phyloP scores from a whole-genome alignment of 495 filamentous ascomycete species.

The Daldinia concentrica region DNA sequence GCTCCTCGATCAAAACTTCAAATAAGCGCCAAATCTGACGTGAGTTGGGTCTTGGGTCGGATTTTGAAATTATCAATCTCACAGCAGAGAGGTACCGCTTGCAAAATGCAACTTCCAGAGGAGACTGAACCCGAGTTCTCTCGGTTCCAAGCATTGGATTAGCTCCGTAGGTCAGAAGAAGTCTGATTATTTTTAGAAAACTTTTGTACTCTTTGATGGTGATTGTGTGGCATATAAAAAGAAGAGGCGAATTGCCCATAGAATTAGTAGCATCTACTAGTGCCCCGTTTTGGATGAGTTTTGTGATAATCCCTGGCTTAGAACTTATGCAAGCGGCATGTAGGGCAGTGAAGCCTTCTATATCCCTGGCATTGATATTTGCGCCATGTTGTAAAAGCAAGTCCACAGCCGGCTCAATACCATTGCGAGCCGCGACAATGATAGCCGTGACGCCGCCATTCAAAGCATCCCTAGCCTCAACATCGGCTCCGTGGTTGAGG shows the following conservation, averaged over 20 bases:
- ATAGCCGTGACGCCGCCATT: constrained; percentile 2
- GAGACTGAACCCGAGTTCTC: neutral
- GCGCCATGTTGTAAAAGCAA: constrained; percentile 15
- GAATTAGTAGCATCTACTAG: constrained; percentile 3
- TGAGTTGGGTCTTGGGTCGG: neutral
- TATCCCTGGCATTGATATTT: constrained; percentile 13
- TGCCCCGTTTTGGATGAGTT: constrained; percentile 3
- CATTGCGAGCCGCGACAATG: constrained; percentile 7
- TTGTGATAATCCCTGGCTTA: neutral
- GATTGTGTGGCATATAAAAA: constrained; percentile 4
- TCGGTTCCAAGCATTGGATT: neutral
- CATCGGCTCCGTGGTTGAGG: neutral
- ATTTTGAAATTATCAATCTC: constrained; percentile 7
- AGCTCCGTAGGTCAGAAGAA: constrained; percentile 10
- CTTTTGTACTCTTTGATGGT: neutral
- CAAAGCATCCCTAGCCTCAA: neutral
- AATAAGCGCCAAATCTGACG: constrained; percentile 10
- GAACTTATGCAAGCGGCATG: constrained; percentile 9
- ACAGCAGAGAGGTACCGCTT: neutral
- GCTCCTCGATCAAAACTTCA: neutral
- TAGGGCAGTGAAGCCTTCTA: constrained; percentile 10
- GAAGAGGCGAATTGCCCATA: constrained; percentile 2
- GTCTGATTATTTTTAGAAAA: neutral
- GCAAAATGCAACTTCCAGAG: constrained; percentile 6
- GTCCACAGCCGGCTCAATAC: neutral